Evolutionary conservation across 1,284 basidiomycete genomes (phyloP).

Genomic region (Apiotrichum akiyoshidainum): DNA sequence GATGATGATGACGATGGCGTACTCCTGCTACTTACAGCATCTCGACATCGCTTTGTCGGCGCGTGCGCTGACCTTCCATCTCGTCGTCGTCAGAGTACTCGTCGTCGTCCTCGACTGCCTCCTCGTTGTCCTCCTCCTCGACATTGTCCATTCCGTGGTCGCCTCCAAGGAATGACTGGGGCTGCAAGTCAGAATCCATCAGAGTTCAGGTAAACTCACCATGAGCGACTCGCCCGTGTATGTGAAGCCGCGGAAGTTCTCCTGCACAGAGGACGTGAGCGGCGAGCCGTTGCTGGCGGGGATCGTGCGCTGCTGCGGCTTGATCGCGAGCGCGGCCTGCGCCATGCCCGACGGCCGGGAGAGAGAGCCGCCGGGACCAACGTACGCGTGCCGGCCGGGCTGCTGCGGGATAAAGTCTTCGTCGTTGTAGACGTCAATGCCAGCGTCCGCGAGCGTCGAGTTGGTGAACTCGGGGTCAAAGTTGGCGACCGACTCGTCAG

Average conservation of each 20-base stretch:
- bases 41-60: conserved; percentile 48
- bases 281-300: conserved; percentile 56
- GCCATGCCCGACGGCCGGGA: conserved; percentile 35
- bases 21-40: conserved; percentile 34
- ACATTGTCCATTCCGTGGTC: conserved; percentile 47
- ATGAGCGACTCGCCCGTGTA: conserved; percentile 77
- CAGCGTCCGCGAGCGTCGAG: conserved; percentile 50
- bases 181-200: conserved; percentile 21
- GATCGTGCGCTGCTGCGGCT: conserved; percentile 29
- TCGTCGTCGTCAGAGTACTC: conserved; percentile 48
- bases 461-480: conserved; percentile 97
- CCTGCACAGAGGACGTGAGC: conserved; percentile 83
- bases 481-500: conserved; percentile 95
- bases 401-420: conserved; percentile 45
- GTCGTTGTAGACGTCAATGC: conserved; percentile 60
- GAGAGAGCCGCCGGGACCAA: conserved; percentile 48
- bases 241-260: conserved; percentile 89
- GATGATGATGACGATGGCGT: background rate
- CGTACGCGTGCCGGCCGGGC: conserved; percentile 42
- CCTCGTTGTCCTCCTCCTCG: conserved; percentile 36
- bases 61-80: conserved; percentile 41
- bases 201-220: conserved; percentile 42
- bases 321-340: conserved; percentile 42
- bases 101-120: conserved; percentile 45
- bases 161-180: conserved; percentile 52